Percentiles rank a stretch among this genome's conserved stretches.
phyloP scores from a whole-genome alignment of 1,284 basidiomycete genomes.

The Puccinia coronata region DNA sequence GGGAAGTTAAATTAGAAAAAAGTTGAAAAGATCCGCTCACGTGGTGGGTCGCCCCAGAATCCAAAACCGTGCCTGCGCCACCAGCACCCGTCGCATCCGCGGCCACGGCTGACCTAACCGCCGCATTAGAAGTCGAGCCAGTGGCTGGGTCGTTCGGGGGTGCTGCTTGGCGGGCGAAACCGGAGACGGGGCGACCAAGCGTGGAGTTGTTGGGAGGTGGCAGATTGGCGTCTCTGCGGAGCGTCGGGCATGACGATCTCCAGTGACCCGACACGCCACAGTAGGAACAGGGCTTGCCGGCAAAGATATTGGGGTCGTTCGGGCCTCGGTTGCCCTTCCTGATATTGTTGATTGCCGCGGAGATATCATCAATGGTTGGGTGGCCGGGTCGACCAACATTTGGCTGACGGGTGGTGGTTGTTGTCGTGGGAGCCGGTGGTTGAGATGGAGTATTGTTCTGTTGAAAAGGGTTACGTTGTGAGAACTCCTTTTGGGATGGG shows the following conservation, averaged over 20 bases:
- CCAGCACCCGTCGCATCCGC: neutral
- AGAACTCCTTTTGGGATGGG: too few species aligned
- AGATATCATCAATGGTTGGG: neutral
- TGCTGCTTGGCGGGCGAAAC: neutral
- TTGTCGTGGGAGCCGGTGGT: too few species aligned
- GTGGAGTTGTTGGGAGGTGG: neutral
- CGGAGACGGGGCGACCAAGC: slow-evolving; percentile 17
- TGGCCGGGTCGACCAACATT: neutral
- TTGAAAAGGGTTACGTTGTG: too few species aligned
- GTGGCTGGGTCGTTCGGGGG: neutral
- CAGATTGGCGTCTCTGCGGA: neutral
- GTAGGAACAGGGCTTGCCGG: too few species aligned
- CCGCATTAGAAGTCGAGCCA: too few species aligned
- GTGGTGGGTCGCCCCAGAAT: slow-evolving; percentile 25
- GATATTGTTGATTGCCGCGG: neutral
- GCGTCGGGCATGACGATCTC: neutral
- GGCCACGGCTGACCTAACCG: neutral
- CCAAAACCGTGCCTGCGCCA: slow-evolving; percentile 7
- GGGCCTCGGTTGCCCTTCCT: neutral
- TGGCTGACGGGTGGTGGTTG: too few species aligned
- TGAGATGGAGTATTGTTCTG: too few species aligned
- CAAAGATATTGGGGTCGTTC: neutral
- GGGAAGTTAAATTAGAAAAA: neutral
- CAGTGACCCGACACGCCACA: neutral
- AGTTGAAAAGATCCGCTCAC: neutral